Percentiles rank a stretch among this genome's conserved stretches.
Conservation (phyloP, 1,284 basidiomycete species). For the Tetrapyrgos nigripes region DNA sequence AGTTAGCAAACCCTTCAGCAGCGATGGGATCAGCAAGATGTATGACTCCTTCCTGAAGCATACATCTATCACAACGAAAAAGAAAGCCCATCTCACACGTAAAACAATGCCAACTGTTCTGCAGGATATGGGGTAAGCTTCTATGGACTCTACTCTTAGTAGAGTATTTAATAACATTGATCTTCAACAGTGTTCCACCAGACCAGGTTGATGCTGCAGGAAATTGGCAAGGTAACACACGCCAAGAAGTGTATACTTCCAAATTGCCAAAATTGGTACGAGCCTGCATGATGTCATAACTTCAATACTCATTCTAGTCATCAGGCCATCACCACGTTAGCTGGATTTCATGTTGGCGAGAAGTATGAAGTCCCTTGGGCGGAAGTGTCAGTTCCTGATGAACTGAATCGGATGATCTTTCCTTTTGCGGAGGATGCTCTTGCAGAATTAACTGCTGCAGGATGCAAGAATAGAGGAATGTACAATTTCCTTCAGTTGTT, state of each 20-base stretch:
- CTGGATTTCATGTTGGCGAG: not conserved
- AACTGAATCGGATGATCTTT: not conserved
- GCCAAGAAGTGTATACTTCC: not conserved
- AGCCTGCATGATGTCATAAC: not conserved
- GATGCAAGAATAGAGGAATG: no score
- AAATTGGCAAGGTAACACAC: not conserved
- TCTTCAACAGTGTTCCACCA: not conserved
- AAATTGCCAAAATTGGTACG: not conserved
- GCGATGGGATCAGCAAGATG: not conserved
- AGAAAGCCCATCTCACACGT: not conserved
- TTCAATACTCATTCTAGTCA: not conserved
- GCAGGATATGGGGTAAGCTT: slow-evolving; percentile 2
- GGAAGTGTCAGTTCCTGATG: not conserved
- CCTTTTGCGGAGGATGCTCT: no score
- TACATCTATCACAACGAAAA: not conserved
- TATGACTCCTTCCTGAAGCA: not conserved
- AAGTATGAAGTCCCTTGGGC: not conserved
- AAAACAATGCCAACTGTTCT: not conserved
- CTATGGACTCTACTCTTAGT: not conserved
- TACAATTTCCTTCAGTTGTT: no score
- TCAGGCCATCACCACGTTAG: not conserved
- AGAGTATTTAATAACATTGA: not conserved
- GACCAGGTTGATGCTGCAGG: slow-evolving; percentile 2
- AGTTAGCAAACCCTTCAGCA: not conserved
- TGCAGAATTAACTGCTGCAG: no score